phyloP scores from a whole-genome alignment of 768 basidiomycete species.

The Mrakia hoshinonis region DNA sequence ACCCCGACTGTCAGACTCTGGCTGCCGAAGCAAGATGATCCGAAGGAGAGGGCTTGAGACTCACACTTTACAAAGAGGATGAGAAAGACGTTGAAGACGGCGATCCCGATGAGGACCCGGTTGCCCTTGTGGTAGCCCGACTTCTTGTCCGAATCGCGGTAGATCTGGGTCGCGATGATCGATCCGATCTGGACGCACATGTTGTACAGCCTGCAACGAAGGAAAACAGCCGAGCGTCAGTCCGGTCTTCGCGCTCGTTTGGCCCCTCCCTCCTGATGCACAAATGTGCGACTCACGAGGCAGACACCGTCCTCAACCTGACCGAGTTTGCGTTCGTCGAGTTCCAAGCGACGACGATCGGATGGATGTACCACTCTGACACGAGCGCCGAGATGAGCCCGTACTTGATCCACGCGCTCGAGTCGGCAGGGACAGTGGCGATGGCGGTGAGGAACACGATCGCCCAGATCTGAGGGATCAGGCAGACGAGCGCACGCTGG shows the following conservation, averaged over 20 bases:
- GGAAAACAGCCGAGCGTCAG: conserved; percentile 9
- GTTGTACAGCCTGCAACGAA: conserved; percentile 22
- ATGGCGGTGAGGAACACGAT: conserved; percentile 54
- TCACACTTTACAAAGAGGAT: not conserved
- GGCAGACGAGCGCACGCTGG: not conserved
- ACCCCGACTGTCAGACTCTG: no score
- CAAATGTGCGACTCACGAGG: not conserved
- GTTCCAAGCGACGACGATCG: conserved; percentile 33
- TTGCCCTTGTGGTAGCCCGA: conserved; percentile 5
- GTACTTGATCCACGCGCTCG: conserved; percentile 32
- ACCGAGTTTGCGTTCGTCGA: conserved; percentile 39
- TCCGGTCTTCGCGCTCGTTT: not conserved
- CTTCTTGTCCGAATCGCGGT: conserved; percentile 46
- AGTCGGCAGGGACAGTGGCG: conserved; percentile 44
- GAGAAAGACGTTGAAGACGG: not conserved
- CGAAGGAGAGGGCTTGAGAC: no score
- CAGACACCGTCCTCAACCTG: not conserved
- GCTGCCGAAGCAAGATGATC: no score
- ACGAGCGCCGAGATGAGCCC: conserved; percentile 40
- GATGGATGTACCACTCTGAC: conserved; percentile 47
- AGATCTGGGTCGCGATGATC: conserved; percentile 41
- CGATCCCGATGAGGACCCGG: not conserved
- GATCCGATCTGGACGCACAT: conserved; percentile 9
- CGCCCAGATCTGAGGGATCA: conserved; percentile 45
- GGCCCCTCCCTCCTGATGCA: no score